Percentiles rank a stretch among this genome's conserved stretches.
These are phyloP conservation scores for Macaranga tanarius DNA, from an alignment of 441 rosid genomes.

Conservation along the genomic window DNA sequence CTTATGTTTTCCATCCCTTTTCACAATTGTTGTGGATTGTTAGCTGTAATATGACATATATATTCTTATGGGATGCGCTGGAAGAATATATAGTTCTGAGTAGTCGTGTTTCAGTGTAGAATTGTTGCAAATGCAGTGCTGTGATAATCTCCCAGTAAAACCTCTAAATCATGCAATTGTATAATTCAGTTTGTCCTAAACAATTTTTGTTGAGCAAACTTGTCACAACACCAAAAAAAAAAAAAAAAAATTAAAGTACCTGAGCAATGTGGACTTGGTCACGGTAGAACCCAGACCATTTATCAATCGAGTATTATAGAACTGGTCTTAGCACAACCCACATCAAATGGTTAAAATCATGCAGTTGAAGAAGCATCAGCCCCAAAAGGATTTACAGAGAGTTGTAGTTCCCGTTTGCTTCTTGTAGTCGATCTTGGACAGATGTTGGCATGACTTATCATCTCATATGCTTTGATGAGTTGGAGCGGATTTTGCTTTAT, in stretches of 20 bases:
- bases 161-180: background rate
- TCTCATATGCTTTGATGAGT: background rate
- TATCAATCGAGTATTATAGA: too few relatives aligned
- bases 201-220: background rate
- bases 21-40: too few relatives aligned
- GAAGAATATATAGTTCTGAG: too few relatives aligned
- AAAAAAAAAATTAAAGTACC: background rate
- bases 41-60: too few relatives aligned
- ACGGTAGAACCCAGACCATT: too few relatives aligned
- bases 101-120: too few relatives aligned
- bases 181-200: background rate
- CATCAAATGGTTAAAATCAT: too few relatives aligned
- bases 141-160: background rate
- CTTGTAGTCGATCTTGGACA: background rate
- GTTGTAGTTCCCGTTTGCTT: background rate
- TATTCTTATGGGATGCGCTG: too few relatives aligned
- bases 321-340: background rate
- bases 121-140: background rate
- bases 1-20: too few relatives aligned
- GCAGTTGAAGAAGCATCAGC: background rate
- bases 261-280: too few relatives aligned
- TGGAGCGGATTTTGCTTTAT: background rate
- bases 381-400: background rate
- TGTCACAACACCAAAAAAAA: background rate
- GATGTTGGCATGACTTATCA: background rate